Conservation (phyloP, 768 basidiomycete genomes). For the Hydnomerulius pinastri region DNA sequence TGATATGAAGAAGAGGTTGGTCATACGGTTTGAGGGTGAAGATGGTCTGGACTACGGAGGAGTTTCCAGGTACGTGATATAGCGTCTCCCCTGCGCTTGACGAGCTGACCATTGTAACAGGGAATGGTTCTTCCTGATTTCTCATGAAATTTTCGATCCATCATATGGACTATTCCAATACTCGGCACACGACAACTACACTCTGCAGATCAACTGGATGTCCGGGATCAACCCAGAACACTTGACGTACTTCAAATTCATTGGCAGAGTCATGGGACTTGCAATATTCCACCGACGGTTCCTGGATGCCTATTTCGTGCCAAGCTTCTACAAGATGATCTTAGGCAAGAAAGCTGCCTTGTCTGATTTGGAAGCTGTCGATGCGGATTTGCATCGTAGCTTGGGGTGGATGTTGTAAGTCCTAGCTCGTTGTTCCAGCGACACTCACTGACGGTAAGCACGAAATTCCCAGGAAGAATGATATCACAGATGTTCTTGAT, state of each 20-base stretch:
- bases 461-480: conserved; percentile 55
- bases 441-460: conserved; percentile 1
- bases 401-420: conserved; percentile 76
- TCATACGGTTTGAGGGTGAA: conserved; percentile 78
- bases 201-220: conserved; percentile 77
- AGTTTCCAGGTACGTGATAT: conserved; percentile 57
- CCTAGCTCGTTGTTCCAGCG: neutral
- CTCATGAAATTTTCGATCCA: conserved; percentile 82
- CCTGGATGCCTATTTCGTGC: conserved; percentile 78
- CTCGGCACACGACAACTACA: conserved; percentile 78
- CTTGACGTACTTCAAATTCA: conserved; percentile 80
- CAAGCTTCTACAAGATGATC: conserved; percentile 81
- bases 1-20: conserved; percentile 68
- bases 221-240: conserved; percentile 78
- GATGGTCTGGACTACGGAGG: conserved; percentile 81
- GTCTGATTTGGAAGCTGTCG: conserved; percentile 68
- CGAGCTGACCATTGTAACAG: conserved; percentile 36
- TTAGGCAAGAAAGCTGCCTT: conserved; percentile 59
- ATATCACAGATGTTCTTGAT: conserved; percentile 73
- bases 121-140: conserved; percentile 87
- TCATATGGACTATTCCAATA: conserved; percentile 84
- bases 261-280: conserved; percentile 71
- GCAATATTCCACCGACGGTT: conserved; percentile 80
- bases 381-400: conserved; percentile 68
- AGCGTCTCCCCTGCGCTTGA: neutral